phyloP scores from a whole-genome alignment of 495 filamentous ascomycete genomes.

The Gamarada debralockiae region DNA sequence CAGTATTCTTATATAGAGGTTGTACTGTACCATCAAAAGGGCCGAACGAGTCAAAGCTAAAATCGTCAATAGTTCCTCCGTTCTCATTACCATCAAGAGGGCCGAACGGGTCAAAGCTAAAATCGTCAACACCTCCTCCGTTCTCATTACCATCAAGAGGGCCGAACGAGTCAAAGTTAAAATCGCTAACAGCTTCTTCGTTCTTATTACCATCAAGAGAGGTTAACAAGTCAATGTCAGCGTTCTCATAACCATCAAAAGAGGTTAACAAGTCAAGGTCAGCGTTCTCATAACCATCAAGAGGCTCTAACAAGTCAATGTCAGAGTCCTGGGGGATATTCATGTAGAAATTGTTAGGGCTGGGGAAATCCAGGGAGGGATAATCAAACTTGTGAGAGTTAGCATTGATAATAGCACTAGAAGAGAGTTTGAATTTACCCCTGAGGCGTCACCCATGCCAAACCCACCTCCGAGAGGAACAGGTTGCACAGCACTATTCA shows the following conservation, averaged over 20 bases:
- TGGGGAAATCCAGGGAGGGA: constrained; percentile 42
- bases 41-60: no score
- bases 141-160: constrained; percentile 69
- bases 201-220: no score
- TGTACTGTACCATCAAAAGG: no score
- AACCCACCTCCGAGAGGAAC: constrained; percentile 29
- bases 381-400: constrained; percentile 14
- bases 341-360: constrained; percentile 48
- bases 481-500: constrained; percentile 43
- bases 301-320: no score
- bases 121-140: constrained; percentile 32
- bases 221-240: constrained; percentile 98
- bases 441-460: constrained; percentile 16
- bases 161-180: no score
- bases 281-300: no score
- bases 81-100: constrained; percentile 47
- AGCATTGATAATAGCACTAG: neutral
- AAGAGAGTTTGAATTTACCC: constrained; percentile 9
- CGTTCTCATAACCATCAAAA: no score
- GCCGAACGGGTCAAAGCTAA: constrained; percentile 38
- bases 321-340: constrained; percentile 88
- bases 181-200: no score
- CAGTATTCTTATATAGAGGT: no score
- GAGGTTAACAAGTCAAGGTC: no score
- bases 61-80: no score